Conservation (phyloP, 2,329 filamentous ascomycete genomes). For the Claviceps maximensis region DNA sequence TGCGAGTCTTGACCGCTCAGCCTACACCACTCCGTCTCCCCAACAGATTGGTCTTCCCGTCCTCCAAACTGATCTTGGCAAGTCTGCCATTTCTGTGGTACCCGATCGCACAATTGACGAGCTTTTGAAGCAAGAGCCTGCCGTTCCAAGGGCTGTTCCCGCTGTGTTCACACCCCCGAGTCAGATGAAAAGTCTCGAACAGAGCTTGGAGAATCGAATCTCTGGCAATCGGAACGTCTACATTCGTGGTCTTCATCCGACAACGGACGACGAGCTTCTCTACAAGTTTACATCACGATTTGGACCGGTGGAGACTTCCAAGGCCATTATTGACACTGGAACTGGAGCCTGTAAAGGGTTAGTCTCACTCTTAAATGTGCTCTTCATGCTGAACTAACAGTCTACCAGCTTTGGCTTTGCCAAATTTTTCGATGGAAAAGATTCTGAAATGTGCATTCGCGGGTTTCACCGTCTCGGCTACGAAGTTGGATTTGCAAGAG, state of each 20-base stretch:
- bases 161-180: constrained; percentile 78
- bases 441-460: constrained; percentile 92
- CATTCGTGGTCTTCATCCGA: constrained; percentile 88
- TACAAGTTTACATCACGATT: constrained; percentile 75
- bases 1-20: constrained; percentile 46
- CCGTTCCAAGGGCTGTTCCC: constrained; percentile 77
- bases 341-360: constrained; percentile 95
- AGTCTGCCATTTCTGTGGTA: constrained; percentile 25
- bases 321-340: constrained; percentile 93
- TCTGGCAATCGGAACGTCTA: constrained; percentile 94
- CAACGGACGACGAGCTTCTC: constrained; percentile 85
- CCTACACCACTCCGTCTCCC: constrained; percentile 55
- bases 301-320: constrained; percentile 88
- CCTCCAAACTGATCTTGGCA: constrained; percentile 28
- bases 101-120: constrained; percentile 45
- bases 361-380: constrained; percentile 15
- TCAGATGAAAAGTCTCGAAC: constrained; percentile 78
- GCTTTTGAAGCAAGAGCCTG: constrained; percentile 60
- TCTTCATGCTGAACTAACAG: constrained; percentile 2
- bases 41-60: constrained; percentile 37
- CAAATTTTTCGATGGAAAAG: constrained; percentile 75
- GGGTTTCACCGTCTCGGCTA: constrained; percentile 91
- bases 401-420: constrained; percentile 82
- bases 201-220: constrained; percentile 85
- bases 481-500: constrained; percentile 92